Percentiles rank a stretch among this genome's conserved stretches.
Evolutionary conservation across 805 yeast species (phyloP).

Genomic region (Tetrapisispora phaffii): DNA sequence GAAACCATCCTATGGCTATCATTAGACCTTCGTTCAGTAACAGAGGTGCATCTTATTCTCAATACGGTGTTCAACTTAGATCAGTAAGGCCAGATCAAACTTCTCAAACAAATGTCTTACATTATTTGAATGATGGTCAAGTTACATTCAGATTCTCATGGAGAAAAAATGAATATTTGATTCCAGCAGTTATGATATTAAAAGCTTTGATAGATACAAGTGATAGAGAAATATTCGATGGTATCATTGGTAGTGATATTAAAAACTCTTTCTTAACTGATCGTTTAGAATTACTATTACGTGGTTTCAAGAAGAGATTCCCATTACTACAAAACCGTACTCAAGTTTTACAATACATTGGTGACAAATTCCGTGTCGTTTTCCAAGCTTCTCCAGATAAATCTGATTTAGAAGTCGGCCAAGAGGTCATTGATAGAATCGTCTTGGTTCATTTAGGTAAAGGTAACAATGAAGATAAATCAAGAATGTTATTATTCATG

Average conservation of each 20-base stretch:
- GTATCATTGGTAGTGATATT: constrained; percentile 83
- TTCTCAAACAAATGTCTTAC: constrained; percentile 94
- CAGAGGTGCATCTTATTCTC: constrained; percentile 85
- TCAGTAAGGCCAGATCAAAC: constrained; percentile 94
- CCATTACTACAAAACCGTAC: constrained; percentile 60
- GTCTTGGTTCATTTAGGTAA: constrained; percentile 74
- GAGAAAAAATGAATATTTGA: constrained; percentile 90
- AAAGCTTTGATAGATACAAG: constrained; percentile 85
- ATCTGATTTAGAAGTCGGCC: constrained; percentile 85
- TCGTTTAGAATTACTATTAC: constrained; percentile 86
- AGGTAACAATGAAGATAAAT: constrained; percentile 62
- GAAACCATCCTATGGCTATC: constrained; percentile 97
- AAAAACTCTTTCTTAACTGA: constrained; percentile 90
- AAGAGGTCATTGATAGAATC: constrained; percentile 68
- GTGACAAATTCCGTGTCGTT: constrained; percentile 91
- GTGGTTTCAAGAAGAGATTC: constrained; percentile 73
- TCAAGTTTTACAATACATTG: constrained; percentile 88
- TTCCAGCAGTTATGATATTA: constrained; percentile 86
- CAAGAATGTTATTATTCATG: constrained; percentile 83
- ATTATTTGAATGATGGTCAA: constrained; percentile 89
- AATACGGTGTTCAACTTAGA: constrained; percentile 88
- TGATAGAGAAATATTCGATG: constrained; percentile 93
- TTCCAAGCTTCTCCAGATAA: constrained; percentile 82
- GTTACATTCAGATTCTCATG: constrained; percentile 94
- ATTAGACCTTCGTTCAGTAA: constrained; percentile 89